A percentile compares a stretch with the other conserved stretches of the same genome.
These are phyloP conservation scores for Aspergillus novofumigatus DNA, from an alignment of 2,329 filamentous ascomycete species.

Conservation along the genomic window DNA sequence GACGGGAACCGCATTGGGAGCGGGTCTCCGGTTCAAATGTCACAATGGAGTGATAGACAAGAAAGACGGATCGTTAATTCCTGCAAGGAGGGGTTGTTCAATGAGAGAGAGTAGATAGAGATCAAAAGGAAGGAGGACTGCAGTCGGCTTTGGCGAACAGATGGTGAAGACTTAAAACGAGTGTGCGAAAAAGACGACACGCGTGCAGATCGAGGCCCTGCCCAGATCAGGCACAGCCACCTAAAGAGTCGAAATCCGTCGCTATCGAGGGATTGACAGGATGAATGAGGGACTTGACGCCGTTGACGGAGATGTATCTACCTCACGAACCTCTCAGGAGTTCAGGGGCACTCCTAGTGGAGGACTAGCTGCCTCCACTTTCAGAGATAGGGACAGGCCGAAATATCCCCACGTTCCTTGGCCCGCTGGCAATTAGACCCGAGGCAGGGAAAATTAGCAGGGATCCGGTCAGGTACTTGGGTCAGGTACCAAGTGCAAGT, in stretches of 20 bases:
- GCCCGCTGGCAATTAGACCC: not conserved
- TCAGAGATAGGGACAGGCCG: conserved; percentile 3
- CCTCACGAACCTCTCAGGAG: conserved; percentile 19
- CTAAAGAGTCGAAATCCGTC: not conserved
- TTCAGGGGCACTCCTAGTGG: conserved; percentile 19
- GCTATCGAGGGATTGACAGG: not conserved
- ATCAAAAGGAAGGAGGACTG: not conserved
- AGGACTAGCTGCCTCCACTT: conserved; percentile 14
- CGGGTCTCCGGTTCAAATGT: conserved; percentile 4
- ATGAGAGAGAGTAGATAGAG: conserved; percentile 11
- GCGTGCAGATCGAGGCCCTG: not conserved
- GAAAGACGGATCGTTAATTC: not conserved
- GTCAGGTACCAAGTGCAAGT: not conserved
- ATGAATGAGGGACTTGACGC: not conserved
- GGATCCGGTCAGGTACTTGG: not conserved
- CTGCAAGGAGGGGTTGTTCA: not conserved
- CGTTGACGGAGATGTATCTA: conserved; percentile 2
- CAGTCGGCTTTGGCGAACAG: not conserved
- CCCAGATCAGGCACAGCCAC: not conserved
- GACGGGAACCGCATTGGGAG: conserved; percentile 35
- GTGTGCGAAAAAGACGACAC: conserved; percentile 2
- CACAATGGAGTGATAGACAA: not conserved
- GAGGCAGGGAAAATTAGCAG: not conserved
- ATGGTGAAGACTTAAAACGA: conserved; percentile 2
- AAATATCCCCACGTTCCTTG: conserved; percentile 13